phyloP scores from a whole-genome alignment of 176 grass and related monocot species.

The Carex cristatella region DNA sequence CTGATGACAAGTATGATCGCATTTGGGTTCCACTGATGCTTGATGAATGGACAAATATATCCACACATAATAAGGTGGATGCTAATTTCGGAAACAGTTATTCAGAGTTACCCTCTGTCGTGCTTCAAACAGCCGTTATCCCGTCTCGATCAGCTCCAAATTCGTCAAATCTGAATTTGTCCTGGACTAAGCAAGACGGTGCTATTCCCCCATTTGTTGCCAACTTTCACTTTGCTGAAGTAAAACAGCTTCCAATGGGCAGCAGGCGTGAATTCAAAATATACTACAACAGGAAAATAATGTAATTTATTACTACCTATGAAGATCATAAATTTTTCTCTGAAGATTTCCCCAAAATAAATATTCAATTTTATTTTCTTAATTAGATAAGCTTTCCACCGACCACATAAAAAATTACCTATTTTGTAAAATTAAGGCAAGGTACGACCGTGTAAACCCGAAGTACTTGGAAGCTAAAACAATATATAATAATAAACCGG shows the following conservation, averaged over 20 bases:
- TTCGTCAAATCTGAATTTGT: not conserved
- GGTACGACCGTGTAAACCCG: not conserved
- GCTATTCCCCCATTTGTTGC: not conserved
- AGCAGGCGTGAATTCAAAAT: slow-evolving; percentile 8
- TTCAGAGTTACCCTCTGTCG: too few species aligned
- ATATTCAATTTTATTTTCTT: not conserved
- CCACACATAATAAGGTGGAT: too few species aligned
- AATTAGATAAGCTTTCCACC: not conserved
- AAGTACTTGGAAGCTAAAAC: not conserved
- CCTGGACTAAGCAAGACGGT: not conserved
- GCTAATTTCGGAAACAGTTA: too few species aligned
- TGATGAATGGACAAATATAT: too few species aligned
- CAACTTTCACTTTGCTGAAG: not conserved
- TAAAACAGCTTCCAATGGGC: not conserved
- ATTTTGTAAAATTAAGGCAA: not conserved
- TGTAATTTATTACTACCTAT: not conserved
- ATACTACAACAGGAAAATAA: not conserved
- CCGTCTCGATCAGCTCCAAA: not conserved
- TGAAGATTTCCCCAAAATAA: not conserved
- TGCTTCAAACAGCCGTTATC: too few species aligned
- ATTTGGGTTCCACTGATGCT: too few species aligned
- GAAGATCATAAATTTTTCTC: too few species aligned
- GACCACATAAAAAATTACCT: not conserved
- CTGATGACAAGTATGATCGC: too few species aligned
- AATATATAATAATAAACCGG: not conserved